Evolutionary conservation across 352 stramenopile genomes (phyloP), one percentile per base, ranked within the genome.

Genomic region (Phytophthora pistaciae): DNA sequence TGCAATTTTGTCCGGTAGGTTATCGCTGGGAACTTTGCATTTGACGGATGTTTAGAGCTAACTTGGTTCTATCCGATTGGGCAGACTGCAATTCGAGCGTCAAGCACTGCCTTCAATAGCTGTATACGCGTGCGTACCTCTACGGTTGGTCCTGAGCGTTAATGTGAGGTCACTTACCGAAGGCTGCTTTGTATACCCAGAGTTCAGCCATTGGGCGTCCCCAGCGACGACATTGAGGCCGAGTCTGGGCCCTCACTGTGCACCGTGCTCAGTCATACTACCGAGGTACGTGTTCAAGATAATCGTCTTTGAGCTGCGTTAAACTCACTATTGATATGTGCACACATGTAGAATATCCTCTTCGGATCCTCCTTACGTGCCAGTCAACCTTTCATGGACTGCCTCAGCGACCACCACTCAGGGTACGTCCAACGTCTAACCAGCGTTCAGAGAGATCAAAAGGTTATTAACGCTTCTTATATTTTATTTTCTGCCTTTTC

Each of bases 231-330:
- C 13, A 82, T 94, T 36, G 83, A 92, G 49, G 66, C 81, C 10
- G 74, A 88, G 40, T 87, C 76, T 0, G 83, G 84, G 0, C 73
- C 84, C 3, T 87, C 87, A 11, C 66, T 94, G 14, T 86, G 75
- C 63, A 92, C 80, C 11, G 52, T 91, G 7, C 64, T 94, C 7
- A 91, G 80, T 54, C 82, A 91, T 56, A 87, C 80, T 13, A 90
- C 87, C 2, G 87, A 92, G 70, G 80, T 85, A 33, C 36, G 42
- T 31, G 2, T 5, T 16, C 36, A 18, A 14, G 14, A 5, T 16
- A 5, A 42, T 42, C 36, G 36, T 18, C 40, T 33, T 59, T 7
- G 20, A 42, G 13, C 1, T 16, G 6, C 16, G 3, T 18, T 20
- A 31, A 54, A 6, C 27, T 29, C 20, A 54, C n/a, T 54, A 1